phyloP scores from a whole-genome alignment of 108 stramenopile species.

The Fistulifera solaris region DNA sequence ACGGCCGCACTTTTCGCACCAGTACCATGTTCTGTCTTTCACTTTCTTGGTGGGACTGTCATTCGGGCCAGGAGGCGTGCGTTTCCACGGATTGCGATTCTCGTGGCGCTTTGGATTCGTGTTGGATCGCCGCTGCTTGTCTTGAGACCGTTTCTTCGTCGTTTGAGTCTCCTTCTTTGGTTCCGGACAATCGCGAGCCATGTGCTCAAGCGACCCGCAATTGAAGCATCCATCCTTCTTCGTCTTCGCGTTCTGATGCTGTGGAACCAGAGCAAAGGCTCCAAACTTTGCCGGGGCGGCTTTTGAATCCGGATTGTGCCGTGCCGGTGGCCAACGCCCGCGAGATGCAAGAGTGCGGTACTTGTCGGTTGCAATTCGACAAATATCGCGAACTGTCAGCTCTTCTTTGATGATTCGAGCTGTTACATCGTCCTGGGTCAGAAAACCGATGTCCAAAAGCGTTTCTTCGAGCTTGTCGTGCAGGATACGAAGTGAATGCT shows the following conservation, averaged over 20 bases:
- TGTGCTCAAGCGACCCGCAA: too few species aligned
- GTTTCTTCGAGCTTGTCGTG: background rate
- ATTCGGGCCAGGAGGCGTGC: conserved; percentile 1
- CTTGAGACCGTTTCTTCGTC: background rate
- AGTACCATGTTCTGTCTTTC: conserved; percentile 1
- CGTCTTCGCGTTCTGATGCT: background rate
- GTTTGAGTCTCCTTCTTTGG: background rate
- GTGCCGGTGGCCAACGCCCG: background rate
- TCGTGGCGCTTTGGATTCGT: background rate
- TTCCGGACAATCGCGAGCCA: too few species aligned
- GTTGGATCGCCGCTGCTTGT: background rate
- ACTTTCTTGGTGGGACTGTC: background rate
- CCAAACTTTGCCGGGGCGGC: conserved; percentile 3
- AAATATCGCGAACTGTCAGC: conserved; percentile 5
- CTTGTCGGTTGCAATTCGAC: background rate
- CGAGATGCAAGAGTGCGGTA: background rate
- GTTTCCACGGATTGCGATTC: background rate
- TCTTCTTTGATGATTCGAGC: background rate
- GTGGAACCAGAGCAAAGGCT: background rate
- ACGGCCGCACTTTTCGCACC: conserved; percentile 9
- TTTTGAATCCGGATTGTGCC: background rate
- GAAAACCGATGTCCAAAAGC: background rate
- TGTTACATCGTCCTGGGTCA: background rate
- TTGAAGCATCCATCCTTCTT: background rate
- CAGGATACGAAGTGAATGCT: background rate